Percentiles rank a stretch among this genome's conserved stretches.
phyloP scores from a whole-genome alignment of 2,329 filamentous ascomycete genomes.

The Sporothrix curviconia region DNA sequence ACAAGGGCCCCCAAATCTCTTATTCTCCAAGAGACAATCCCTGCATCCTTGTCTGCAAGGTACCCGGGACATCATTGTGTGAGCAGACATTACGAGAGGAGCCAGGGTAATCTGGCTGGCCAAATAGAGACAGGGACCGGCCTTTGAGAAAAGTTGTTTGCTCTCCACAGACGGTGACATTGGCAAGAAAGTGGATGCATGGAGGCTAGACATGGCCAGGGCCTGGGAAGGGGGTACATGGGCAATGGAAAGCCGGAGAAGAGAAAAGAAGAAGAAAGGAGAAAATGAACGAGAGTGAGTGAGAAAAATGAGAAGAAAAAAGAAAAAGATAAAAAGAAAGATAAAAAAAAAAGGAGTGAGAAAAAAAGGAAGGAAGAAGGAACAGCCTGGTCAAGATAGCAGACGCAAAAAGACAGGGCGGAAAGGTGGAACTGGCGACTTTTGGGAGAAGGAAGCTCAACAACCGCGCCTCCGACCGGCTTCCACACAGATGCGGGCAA shows the following conservation, averaged over 20 bases:
- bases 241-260: background rate
- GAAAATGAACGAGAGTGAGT: no score
- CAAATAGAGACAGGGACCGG: no score
- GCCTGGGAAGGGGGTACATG: background rate
- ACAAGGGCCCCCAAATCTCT: no score
- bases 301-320: background rate
- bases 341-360: background rate
- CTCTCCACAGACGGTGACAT: conserved; percentile 1
- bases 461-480: no score
- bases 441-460: no score
- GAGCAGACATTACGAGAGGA: no score
- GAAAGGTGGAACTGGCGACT: background rate
- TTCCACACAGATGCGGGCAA: background rate
- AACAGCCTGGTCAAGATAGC: background rate
- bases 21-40: no score
- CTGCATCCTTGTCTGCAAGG: no score
- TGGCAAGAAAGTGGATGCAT: conserved; percentile 8
- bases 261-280: background rate
- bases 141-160: background rate
- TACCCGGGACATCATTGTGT: no score
- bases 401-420: background rate
- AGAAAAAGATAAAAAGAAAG: no score
- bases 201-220: background rate
- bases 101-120: no score
- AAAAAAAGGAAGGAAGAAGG: background rate